Evolutionary conservation across 352 stramenopile genomes (phyloP), one percentile per base, ranked within the genome.

Genomic region (Globisporangium spinosum): DNA sequence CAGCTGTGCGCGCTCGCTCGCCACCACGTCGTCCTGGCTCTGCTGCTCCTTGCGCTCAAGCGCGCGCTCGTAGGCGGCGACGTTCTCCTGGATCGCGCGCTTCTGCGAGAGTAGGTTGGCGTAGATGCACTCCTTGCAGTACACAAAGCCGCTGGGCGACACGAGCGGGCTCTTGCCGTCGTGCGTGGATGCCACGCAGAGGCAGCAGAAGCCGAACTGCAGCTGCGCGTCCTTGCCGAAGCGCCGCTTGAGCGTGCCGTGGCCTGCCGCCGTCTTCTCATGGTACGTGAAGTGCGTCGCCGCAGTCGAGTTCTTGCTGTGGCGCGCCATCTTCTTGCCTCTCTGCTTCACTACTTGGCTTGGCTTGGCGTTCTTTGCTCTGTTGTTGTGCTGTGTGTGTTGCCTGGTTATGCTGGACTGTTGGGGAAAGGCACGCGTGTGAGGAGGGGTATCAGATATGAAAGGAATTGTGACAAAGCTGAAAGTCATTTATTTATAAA

Each of bases 41-140:
- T 82, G 73, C 5, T 82, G 78, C 43, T 74, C 65, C 63, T 89
- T 68, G 12, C 72, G 68, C 53, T 91, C 86, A 51, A 81, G 67
- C 55, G 83, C 91, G 7, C 71, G 72, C 62, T 93, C 84, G 74
- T 93, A 95, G 22, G 71, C 73, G 8, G 77, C 70, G 25, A 82
- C 20, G 34, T 87, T 85, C 34, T 93, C 82, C 60, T 94, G 85
- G 71, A 93, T 93, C 23, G 84, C 67, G 60, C 85, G 86, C 70
- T 95, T 95, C 64, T 95, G 88, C 10, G 84, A 76, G 35, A 95
- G 75, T 27, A 95, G 70, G 69, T 95, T 95, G 34, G 83, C 74
- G 78, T 95, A 95, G 67, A 95, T 94, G 71, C 88, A 95, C 71
- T 93, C 88, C 63, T 94, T 94, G 75, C 88, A 95, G 71, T 89